Base-by-base conservation (phyloP, 179 eudicot genomes). In the Beta lomatogona region DNA sequence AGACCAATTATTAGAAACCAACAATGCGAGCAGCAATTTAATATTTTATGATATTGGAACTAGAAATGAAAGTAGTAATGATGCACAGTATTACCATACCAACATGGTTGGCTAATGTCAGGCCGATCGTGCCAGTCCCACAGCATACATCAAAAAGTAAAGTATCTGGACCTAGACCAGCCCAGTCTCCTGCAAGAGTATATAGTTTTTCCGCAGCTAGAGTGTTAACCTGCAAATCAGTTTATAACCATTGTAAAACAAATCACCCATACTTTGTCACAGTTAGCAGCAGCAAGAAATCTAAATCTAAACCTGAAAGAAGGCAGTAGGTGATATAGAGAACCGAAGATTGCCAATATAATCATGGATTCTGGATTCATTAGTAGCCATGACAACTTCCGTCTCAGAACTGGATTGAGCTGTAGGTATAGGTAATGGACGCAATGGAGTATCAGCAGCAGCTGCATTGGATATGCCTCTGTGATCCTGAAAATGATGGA, bases 121-220 rank as follows among this genome's bases (percentile, higher is more conserved):
- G 91, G 82, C 98, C 98, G 82, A 95, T 95, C n/a, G 98, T 95
- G 76, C 98, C 98, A 77, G 98, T 93, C 71, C 98, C 98, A 83
- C 98, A 95, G 84, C 98, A 95, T 75, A 95, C 85, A 91, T 95
- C 98, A 79, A 95, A 95, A 60, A 95, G 97, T 85, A 95, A 87
- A 77, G 95, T 95, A 82, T 93, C 93, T 41, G 90, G 92, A 67
- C 91, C 97, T 81, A 95, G 88, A 61, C 80, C 88, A 77, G 98
- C 98, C 98, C 98, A 95, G 83, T 95, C 97, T 82, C 98, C 98
- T 67, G 98, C 98, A 82, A 95, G 98, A 3, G 97, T 89, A 85
- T 93, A 95, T 80, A 95, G 79, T 85, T 92, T 95, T 89, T 95
- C 98, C 36, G 98, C 98, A 75, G 98, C 98, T 70, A 91, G 89